phyloP scores from a whole-genome alignment of 257 asterid species.

The Solanum gracilifrons region DNA sequence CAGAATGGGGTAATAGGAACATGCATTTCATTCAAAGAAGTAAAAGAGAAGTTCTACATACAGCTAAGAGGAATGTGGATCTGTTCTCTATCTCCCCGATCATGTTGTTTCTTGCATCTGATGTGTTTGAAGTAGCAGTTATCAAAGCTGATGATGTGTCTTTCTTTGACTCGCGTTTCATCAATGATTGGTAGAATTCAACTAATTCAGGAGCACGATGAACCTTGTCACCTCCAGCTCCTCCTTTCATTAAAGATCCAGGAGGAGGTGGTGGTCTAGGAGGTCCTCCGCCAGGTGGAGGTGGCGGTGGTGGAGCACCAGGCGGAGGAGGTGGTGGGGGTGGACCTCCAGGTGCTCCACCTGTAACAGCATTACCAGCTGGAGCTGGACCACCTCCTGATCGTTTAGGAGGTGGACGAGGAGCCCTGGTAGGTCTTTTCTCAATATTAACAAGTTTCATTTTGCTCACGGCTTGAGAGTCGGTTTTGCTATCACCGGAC shows the following conservation, averaged over 20 bases:
- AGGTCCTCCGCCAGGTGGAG: slow-evolving; percentile 71
- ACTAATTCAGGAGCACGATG: slow-evolving; percentile 98
- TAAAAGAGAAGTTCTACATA: slow-evolving; percentile 24
- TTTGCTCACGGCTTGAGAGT: slow-evolving; percentile 56
- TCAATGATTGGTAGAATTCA: slow-evolving; percentile 81
- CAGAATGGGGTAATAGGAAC: slow-evolving; percentile 2
- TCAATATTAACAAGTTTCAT: slow-evolving; percentile 60
- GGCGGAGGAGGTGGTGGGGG: slow-evolving; percentile 82
- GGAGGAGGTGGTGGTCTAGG: slow-evolving; percentile 96
- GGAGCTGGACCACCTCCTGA: slow-evolving; percentile 36
- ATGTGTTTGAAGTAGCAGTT: slow-evolving; percentile 44
- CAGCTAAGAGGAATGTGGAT: slow-evolving; percentile 89
- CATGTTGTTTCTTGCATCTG: slow-evolving; percentile 87
- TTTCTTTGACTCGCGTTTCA: slow-evolving; percentile 93
- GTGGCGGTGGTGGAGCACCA: slow-evolving; percentile 75
- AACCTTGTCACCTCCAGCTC: slow-evolving; percentile 69
- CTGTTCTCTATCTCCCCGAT: slow-evolving; percentile 93
- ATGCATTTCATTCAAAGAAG: neutral
- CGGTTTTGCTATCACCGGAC: slow-evolving; percentile 33
- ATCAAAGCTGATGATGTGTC: slow-evolving; percentile 53
- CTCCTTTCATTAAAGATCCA: slow-evolving; percentile 48
- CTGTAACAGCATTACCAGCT: slow-evolving; percentile 17
- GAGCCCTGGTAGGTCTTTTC: slow-evolving; percentile 74
- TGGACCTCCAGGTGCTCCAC: slow-evolving; percentile 38
- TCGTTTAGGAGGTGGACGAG: slow-evolving; percentile 75